Conservation (phyloP, 345 rosid genomes). For the Eucalyptus melliodora region DNA sequence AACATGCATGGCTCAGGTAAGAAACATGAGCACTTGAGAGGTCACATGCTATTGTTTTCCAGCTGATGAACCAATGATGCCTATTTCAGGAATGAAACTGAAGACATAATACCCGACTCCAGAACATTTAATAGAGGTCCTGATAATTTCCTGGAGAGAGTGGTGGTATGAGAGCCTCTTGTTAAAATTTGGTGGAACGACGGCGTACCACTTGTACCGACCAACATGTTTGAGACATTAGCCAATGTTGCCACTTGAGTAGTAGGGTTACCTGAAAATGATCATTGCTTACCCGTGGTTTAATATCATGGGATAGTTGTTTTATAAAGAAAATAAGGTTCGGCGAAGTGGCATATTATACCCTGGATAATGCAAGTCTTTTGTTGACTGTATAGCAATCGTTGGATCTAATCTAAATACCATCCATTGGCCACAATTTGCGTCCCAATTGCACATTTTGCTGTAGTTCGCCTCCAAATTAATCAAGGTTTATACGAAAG, state of each 20-base stretch:
- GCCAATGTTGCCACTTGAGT: neutral
- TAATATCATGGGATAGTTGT: neutral
- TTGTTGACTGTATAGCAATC: neutral
- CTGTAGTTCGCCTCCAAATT: neutral
- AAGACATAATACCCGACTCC: neutral
- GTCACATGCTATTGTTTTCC: neutral
- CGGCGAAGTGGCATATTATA: neutral
- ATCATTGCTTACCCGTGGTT: neutral
- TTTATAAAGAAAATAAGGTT: neutral
- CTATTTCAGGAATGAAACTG: neutral
- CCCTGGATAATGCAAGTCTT: neutral
- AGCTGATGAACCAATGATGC: neutral
- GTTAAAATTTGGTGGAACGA: neutral
- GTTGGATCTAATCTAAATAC: neutral
- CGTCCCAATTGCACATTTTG: neutral
- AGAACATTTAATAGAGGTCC: neutral
- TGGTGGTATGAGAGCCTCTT: neutral
- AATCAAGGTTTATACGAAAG: neutral
- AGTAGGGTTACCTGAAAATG: neutral
- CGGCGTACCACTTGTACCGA: neutral
- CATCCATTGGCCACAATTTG: neutral
- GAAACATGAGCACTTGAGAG: neutral
- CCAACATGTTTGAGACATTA: neutral
- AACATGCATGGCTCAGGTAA: neutral
- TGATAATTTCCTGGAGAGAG: neutral